Percentiles rank a stretch among this genome's conserved stretches.
Evolutionary conservation across 1,284 basidiomycete genomes (phyloP).

Genomic region (Cutaneotrichosporon curvatum): DNA sequence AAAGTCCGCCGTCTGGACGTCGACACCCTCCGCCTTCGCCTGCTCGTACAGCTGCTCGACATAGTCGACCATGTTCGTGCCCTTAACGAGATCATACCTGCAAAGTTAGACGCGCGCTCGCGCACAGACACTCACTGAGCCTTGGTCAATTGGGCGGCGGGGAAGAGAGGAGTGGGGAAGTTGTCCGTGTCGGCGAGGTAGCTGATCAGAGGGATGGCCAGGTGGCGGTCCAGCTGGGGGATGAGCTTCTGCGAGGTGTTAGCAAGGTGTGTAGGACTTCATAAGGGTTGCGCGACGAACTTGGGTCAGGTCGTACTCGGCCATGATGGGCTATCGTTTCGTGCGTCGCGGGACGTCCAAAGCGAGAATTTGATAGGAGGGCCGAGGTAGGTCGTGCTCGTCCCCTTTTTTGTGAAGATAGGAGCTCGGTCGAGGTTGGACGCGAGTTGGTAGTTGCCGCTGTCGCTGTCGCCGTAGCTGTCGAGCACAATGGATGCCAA

Average conservation of each 20-base stretch:
- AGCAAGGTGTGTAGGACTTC: slow-evolving; percentile 2
- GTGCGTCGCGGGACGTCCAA: slow-evolving; percentile 1
- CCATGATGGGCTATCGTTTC: slow-evolving; percentile 50
- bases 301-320: slow-evolving; percentile 74
- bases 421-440: slow-evolving; percentile 9
- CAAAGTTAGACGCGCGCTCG: slow-evolving; percentile 2
- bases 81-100: slow-evolving; percentile 88
- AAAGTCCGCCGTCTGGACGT: slow-evolving; percentile 54
- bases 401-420: slow-evolving; percentile 1
- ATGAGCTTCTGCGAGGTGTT: slow-evolving; percentile 65
- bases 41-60: slow-evolving; percentile 70
- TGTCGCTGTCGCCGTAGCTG: slow-evolving; percentile 3
- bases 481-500: slow-evolving; percentile 3
- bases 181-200: slow-evolving; percentile 59
- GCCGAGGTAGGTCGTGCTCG: slow-evolving; percentile 3
- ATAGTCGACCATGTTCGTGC: slow-evolving; percentile 95
- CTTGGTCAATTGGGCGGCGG: slow-evolving; percentile 37
- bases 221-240: slow-evolving; percentile 86
- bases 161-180: slow-evolving; percentile 18
- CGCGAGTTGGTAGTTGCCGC: slow-evolving; percentile 6
- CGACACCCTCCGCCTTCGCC: slow-evolving; percentile 50
- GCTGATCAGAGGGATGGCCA: slow-evolving; percentile 82
- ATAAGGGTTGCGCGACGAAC: slow-evolving; percentile 23
- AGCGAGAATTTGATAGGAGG: background rate
- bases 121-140: slow-evolving; percentile 38